Conservation (phyloP, 2,329 filamentous ascomycete genomes). For the Penicillium decumbens region DNA sequence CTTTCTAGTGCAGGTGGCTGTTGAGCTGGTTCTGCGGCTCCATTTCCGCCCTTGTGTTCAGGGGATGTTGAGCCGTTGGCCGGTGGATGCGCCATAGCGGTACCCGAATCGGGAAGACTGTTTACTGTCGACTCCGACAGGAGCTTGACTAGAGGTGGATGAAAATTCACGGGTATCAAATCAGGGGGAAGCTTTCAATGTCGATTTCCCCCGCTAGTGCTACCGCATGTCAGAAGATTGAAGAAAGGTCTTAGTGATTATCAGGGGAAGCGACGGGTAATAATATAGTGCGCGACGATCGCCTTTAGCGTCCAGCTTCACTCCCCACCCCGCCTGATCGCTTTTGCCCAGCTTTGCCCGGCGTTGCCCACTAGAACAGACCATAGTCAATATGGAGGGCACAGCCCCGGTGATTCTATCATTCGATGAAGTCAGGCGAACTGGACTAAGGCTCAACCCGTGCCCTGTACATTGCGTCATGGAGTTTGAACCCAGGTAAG, state of each 20-base stretch:
- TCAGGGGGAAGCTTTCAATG: background rate
- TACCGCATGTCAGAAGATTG: constrained; percentile 2
- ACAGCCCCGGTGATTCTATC: background rate
- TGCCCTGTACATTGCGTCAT: background rate
- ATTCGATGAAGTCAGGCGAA: background rate
- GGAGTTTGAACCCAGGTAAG: background rate
- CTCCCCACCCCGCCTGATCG: constrained; percentile 15
- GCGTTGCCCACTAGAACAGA: background rate
- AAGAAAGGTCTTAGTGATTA: constrained; percentile 1
- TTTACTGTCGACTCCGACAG: background rate
- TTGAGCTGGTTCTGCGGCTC: background rate
- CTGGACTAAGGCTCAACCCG: background rate
- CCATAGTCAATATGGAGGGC: background rate
- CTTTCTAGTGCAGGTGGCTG: constrained; percentile 6
- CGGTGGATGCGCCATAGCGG: constrained; percentile 15
- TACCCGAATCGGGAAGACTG: background rate
- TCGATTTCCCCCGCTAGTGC: background rate
- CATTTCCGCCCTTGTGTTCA: background rate
- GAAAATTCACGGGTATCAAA: background rate
- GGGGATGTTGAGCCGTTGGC: constrained; percentile 8
- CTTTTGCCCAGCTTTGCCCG: background rate
- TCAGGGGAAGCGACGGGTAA: constrained; percentile 17
- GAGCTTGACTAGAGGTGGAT: background rate
- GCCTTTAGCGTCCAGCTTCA: constrained; percentile 14
- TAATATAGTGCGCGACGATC: constrained; percentile 22